These are phyloP conservation scores for Borovskyia barvae DNA, from an alignment of 208 protist species.

Conservation along the genomic window DNA sequence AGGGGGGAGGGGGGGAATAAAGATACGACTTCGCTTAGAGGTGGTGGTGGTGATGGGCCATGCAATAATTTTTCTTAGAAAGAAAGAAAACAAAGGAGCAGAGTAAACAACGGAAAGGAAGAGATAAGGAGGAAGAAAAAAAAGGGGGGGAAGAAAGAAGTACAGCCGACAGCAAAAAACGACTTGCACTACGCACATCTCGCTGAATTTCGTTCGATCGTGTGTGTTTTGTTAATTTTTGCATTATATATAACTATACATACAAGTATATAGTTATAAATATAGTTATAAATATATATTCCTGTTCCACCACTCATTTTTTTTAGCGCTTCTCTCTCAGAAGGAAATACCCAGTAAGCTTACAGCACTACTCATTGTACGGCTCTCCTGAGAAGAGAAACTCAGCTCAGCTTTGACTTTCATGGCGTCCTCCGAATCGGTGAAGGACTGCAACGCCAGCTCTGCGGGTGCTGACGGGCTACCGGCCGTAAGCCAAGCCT, in stretches of 20 bases:
- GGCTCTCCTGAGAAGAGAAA: too few relatives aligned
- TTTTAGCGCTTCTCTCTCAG: neutral
- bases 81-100: conserved; percentile 1
- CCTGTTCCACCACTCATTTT: neutral
- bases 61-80: conserved; percentile 1
- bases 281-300: too few relatives aligned
- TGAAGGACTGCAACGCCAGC: too few relatives aligned
- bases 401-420: too few relatives aligned
- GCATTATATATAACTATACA: neutral
- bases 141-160: conserved; percentile 3
- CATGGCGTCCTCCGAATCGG: too few relatives aligned
- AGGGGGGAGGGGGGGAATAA: too few relatives aligned
- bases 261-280: neutral
- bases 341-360: neutral
- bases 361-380: too few relatives aligned
- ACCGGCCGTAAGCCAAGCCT: too few relatives aligned
- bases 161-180: too few relatives aligned
- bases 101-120: neutral
- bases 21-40: too few relatives aligned
- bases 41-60: too few relatives aligned
- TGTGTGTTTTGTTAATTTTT: neutral
- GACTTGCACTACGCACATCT: neutral
- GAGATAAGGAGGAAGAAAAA: conserved; percentile 2
- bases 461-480: too few relatives aligned
- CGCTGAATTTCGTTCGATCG: neutral